A percentile compares a stretch with the other conserved stretches of the same genome.
Evolutionary conservation across 768 basidiomycete species (phyloP).

Genomic region (Coprinopsis strossmayeri): DNA sequence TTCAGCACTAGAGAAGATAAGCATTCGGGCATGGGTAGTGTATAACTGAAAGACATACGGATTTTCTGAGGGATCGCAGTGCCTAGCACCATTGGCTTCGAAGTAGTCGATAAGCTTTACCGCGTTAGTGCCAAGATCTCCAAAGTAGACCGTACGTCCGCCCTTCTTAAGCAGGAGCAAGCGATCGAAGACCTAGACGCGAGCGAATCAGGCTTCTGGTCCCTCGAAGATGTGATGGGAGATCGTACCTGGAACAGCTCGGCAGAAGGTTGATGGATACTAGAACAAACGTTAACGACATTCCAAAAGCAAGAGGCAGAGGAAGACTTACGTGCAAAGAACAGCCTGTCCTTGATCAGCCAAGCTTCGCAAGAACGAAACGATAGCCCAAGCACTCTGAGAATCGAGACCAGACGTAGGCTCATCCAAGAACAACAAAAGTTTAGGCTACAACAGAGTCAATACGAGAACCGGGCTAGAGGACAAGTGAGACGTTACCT

Average conservation of each 20-base stretch:
- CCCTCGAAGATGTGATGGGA: background rate
- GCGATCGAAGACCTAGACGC: constrained; percentile 65
- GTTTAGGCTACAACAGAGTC: constrained; percentile 62
- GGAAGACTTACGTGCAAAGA: constrained; percentile 62
- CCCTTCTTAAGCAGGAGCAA: constrained; percentile 72
- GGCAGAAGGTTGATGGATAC: constrained; percentile 63
- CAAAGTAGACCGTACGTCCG: constrained; percentile 73
- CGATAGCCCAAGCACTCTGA: constrained; percentile 81
- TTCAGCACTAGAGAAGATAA: constrained; percentile 35
- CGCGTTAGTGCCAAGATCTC: constrained; percentile 61
- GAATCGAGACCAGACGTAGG: constrained; percentile 88
- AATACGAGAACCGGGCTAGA: no score
- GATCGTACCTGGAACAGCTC: constrained; percentile 57
- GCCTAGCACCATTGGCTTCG: constrained; percentile 57
- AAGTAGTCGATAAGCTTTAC: constrained; percentile 68
- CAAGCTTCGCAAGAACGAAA: constrained; percentile 67
- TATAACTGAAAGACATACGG: constrained; percentile 56
- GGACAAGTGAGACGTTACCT: constrained; percentile 34
- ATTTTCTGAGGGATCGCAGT: constrained; percentile 62
- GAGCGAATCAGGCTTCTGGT: constrained; percentile 7
- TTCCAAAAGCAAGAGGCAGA: background rate
- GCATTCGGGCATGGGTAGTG: no score
- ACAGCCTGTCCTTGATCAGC: constrained; percentile 83
- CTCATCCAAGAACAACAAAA: constrained; percentile 84
- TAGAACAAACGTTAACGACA: constrained; percentile 12